Conservation (phyloP, 805 yeast genomes). For the Candida corydali region DNA sequence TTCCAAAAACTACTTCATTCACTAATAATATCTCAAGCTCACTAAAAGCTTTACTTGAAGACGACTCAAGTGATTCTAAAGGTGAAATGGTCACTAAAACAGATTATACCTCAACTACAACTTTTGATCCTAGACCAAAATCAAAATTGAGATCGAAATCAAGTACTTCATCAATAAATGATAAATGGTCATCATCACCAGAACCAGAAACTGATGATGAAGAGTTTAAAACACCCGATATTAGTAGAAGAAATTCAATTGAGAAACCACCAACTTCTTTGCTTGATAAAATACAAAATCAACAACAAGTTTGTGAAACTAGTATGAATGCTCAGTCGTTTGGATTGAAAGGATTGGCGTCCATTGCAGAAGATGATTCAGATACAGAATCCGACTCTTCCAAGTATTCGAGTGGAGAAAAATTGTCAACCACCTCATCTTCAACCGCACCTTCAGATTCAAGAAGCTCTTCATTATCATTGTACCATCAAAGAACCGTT, state of each 20-base stretch:
- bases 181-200: neutral
- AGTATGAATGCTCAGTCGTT: conserved; percentile 11
- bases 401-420: conserved; percentile 23
- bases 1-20: conserved; percentile 14
- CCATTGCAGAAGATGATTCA: conserved; percentile 35
- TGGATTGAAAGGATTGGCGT: conserved; percentile 32
- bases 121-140: conserved; percentile 20
- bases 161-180: conserved; percentile 1
- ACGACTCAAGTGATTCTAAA: neutral
- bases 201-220: conserved; percentile 12
- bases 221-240: conserved; percentile 21
- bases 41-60: conserved; percentile 9
- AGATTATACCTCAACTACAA: neutral
- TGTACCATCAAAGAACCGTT: conserved; percentile 11
- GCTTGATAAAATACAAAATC: conserved; percentile 9
- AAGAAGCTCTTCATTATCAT: conserved; percentile 33
- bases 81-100: neutral
- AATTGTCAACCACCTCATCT: conserved; percentile 12
- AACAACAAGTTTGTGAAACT: conserved; percentile 1
- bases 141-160: conserved; percentile 5
- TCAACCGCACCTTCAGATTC: conserved; percentile 18
- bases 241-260: conserved; percentile 19
- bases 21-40: conserved; percentile 5
- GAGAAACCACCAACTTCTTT: conserved; percentile 9
- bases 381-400: conserved; percentile 30